Evolutionary conservation across 1,284 basidiomycete species (phyloP), one percentile per base, ranked within the genome.

Genomic region (Rhodotorula sp.): DNA sequence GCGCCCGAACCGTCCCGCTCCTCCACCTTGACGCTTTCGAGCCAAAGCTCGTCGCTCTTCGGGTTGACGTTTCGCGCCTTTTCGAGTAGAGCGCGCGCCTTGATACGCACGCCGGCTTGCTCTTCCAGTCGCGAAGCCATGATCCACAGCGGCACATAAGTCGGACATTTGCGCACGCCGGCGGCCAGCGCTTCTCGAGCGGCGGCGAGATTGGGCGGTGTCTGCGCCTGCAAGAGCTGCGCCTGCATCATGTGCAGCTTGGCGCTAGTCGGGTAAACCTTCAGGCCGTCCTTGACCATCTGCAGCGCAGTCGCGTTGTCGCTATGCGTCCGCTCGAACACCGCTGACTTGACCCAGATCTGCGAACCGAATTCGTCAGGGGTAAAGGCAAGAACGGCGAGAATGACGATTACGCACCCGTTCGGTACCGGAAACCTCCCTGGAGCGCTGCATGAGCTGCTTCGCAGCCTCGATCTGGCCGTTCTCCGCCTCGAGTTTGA

Each of bases 301-400:
- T 86, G 83, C 11, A 97, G 84, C 0, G 94, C 92, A 8, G 84
- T 84, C n/a, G 86, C 84, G 9, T 86, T 82, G 69, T 88, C 85
- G 2, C 89, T 89, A 78, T 94, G 89, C 78, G 95, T 90, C 6
- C 94, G 86, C 79, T 97, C 94, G 75, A 99, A 93, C 1, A 93
- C 90, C 1, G 91, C 94, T 9, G 91, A 93, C 80, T 99, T 99
- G 90, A 98, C 92, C 95, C 95, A 99, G 65, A 96, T 94, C 92
- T 94, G 76, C 8, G 26, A 16, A 44, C 54, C 1, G 20, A 8
- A 40, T 9, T 0, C 6, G 46, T 48, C 53, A 55, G n/a, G 40
- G 40, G 3, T 26, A 53, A 28, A 31, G 47, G 22, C 44, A 59
- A 51, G 4, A 31, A 7, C 26, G 28, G 9, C 7, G 1, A 44